These are phyloP conservation scores for Chamaecrista fasciculata DNA, from an alignment of 306 rosid species.

Conservation along the genomic window DNA sequence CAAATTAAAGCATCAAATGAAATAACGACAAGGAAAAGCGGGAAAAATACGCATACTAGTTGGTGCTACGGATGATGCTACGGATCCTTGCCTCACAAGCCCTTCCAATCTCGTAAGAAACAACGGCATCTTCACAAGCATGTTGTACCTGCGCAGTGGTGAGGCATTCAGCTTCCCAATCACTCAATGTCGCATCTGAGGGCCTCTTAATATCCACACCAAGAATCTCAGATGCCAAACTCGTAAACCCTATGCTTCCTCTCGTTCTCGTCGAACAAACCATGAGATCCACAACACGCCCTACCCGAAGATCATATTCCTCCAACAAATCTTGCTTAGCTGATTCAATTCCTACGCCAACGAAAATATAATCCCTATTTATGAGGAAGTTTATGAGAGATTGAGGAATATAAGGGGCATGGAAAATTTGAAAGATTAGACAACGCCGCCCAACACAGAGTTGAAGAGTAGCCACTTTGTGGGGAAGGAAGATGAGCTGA, in stretches of 20 bases:
- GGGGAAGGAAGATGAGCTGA: conserved; percentile 33
- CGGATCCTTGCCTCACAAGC: background rate
- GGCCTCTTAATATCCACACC: background rate
- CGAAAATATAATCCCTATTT: conserved; percentile 19
- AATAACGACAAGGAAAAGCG: no score
- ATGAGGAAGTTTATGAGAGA: conserved; percentile 36
- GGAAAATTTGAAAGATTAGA: conserved; percentile 35
- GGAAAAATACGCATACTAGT: no score
- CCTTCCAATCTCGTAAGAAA: conserved; percentile 11
- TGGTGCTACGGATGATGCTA: no score
- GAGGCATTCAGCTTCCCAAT: background rate
- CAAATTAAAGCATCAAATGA: no score
- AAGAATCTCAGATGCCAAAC: background rate
- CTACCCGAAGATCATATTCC: background rate
- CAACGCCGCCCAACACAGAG: conserved; percentile 43
- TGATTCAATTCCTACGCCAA: conserved; percentile 41
- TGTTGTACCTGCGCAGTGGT: background rate
- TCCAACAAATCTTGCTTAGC: conserved; percentile 35
- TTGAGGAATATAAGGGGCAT: conserved; percentile 27
- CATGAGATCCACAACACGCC: background rate
- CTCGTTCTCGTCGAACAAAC: no score
- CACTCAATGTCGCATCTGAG: background rate
- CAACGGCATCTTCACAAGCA: conserved; percentile 11
- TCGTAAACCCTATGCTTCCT: background rate
- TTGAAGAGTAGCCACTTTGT: conserved; percentile 40